A percentile compares a stretch with the other conserved stretches of the same genome.
Evolutionary conservation across 805 yeast genomes (phyloP).

Genomic region (Saturnispora quitensis): DNA sequence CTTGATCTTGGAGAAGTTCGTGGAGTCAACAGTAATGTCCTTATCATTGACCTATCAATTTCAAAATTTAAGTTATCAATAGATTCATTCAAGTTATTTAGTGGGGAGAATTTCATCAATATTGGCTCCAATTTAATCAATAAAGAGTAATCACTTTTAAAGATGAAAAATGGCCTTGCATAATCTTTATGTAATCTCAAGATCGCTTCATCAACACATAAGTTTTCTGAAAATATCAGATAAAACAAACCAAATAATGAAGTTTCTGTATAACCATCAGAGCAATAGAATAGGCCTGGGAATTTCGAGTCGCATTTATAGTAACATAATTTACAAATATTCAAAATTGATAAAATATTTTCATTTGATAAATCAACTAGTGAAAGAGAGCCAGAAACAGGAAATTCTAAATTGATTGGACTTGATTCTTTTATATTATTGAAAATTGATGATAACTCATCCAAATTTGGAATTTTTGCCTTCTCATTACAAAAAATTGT

Average conservation of each 20-base stretch:
- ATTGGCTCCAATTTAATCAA: constrained; percentile 57
- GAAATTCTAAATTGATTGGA: constrained; percentile 45
- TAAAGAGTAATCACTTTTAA: constrained; percentile 63
- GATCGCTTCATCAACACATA: constrained; percentile 55
- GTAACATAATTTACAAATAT: constrained; percentile 60
- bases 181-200: constrained; percentile 50
- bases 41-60: constrained; percentile 15
- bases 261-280: constrained; percentile 90
- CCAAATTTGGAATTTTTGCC: constrained; percentile 41
- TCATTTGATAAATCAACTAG: constrained; percentile 59
- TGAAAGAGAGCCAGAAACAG: constrained; percentile 78
- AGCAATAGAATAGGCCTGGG: constrained; percentile 59
- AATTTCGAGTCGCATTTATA: constrained; percentile 28
- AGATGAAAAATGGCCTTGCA: constrained; percentile 77
- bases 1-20: constrained; percentile 9
- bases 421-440: constrained; percentile 12
- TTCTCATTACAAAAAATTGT: constrained; percentile 54
- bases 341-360: constrained; percentile 54
- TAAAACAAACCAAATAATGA: constrained; percentile 67
- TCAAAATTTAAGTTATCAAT: constrained; percentile 13
- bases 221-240: constrained; percentile 57
- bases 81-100: constrained; percentile 1
- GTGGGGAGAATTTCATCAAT: constrained; percentile 53
- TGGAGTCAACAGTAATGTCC: constrained; percentile 19
- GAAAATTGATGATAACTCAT: constrained; percentile 27